These are phyloP conservation scores for Hordeum marinum DNA, from an alignment of 176 grass and related monocot genomes.

Conservation along the genomic window DNA sequence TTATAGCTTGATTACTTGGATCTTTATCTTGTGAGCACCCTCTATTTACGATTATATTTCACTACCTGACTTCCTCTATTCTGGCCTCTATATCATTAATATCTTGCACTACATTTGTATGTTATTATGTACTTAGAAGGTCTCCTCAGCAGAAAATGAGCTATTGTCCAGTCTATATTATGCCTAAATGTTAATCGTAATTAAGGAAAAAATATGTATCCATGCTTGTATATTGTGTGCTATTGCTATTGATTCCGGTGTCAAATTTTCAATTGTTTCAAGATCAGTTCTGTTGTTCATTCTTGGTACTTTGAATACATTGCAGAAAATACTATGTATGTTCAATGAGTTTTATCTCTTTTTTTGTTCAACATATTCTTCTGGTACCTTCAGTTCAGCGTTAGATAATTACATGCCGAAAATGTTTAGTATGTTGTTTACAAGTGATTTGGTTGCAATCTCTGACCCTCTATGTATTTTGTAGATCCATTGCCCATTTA, in stretches of 20 bases:
- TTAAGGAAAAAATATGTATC: too few species aligned
- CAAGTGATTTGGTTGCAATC: neutral
- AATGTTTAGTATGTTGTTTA: neutral
- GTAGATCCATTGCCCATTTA: constrained; percentile 82
- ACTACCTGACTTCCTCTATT: neutral
- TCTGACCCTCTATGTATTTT: neutral
- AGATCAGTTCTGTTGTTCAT: too few species aligned
- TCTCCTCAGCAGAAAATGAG: too few species aligned
- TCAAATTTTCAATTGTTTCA: too few species aligned
- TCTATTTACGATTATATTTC: neutral
- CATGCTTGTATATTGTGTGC: too few species aligned
- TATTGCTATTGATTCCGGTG: too few species aligned
- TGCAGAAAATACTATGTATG: neutral
- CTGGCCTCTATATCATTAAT: too few species aligned
- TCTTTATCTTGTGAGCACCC: constrained; percentile 70
- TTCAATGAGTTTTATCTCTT: neutral
- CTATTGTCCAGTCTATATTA: too few species aligned
- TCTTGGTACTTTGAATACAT: too few species aligned
- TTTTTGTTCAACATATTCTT: neutral
- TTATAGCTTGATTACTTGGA: constrained; percentile 84
- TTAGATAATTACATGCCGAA: neutral
- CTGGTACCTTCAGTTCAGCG: neutral
- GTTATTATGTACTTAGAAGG: too few species aligned
- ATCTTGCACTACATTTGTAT: too few species aligned
- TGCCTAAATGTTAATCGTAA: too few species aligned